phyloP scores from a whole-genome alignment of 441 rosid genomes.

The Cnidoscolus chayamansa region DNA sequence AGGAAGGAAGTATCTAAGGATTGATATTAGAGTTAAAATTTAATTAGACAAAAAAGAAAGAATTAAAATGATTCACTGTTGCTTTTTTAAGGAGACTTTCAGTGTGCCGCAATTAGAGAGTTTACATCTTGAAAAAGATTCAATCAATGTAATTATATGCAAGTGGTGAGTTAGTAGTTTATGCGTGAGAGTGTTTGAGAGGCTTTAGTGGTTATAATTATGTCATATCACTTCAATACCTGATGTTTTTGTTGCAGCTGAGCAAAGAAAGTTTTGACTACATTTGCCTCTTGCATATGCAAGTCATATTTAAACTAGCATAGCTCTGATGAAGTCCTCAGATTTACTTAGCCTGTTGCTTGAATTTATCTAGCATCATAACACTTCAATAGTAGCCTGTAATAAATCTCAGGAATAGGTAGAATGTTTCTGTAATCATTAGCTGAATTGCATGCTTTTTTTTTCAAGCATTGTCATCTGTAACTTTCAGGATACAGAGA shows the following conservation, averaged over 20 bases:
- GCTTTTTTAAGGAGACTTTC: no score
- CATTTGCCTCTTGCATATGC: not conserved
- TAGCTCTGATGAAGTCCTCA: not conserved
- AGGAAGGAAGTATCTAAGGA: not conserved
- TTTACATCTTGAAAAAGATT: no score
- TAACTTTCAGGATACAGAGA: conserved; percentile 21
- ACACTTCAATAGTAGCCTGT: not conserved
- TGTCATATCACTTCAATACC: not conserved
- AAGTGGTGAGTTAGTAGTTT: no score
- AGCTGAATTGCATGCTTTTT: no score
- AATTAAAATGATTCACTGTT: no score
- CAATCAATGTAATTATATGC: no score
- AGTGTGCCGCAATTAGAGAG: no score
- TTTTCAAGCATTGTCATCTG: not conserved
- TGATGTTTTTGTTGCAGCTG: not conserved
- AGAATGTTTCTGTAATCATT: conserved; percentile 33
- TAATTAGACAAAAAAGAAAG: no score
- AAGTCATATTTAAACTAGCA: not conserved
- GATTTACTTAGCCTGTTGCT: not conserved
- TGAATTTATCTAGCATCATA: not conserved
- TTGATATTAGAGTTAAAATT: no score
- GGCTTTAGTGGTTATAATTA: no score
- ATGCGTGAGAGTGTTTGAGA: no score
- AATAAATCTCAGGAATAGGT: conserved; percentile 56
- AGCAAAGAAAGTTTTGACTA: not conserved